phyloP scores from a whole-genome alignment of 805 yeast species.

The Wickerhamia fluorescens region DNA sequence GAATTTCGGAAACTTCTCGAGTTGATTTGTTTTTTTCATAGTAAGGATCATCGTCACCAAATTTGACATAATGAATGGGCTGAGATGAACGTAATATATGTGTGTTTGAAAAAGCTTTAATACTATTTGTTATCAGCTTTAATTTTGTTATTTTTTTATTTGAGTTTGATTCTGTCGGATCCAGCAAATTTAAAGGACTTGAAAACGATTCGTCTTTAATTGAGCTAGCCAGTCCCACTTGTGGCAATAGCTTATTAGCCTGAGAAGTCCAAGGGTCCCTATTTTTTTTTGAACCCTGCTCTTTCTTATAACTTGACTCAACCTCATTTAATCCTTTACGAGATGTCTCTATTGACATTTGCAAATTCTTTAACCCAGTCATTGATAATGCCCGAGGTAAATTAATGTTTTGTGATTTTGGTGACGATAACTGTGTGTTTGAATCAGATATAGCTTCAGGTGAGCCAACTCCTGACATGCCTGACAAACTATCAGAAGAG shows the following conservation, averaged over 20 bases:
- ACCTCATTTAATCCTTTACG: constrained; percentile 18
- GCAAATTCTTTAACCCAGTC: constrained; percentile 22
- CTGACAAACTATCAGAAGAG: constrained; percentile 3
- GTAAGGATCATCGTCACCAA: constrained; percentile 37
- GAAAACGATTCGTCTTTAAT: constrained; percentile 3
- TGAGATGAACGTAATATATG: constrained; percentile 47
- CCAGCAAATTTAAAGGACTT: constrained; percentile 19
- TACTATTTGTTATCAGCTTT: constrained; percentile 15
- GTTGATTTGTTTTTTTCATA: constrained; percentile 40
- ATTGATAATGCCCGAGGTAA: constrained; percentile 30
- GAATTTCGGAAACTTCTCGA: constrained; percentile 40
- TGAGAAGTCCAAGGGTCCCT: neutral
- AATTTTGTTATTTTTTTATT: constrained; percentile 9
- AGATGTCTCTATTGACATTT: constrained; percentile 28
- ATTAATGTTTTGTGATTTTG: constrained; percentile 6
- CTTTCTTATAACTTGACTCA: constrained; percentile 15
- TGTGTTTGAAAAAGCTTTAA: constrained; percentile 25
- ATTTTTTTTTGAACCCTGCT: constrained; percentile 1
- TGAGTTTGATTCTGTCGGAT: constrained; percentile 16
- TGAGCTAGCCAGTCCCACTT: too few relatives aligned
- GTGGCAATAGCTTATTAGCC: too few relatives aligned
- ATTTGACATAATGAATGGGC: constrained; percentile 54
- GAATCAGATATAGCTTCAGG: too few relatives aligned
- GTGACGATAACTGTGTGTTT: too few relatives aligned
- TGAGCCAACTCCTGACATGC: too few relatives aligned